phyloP scores from a whole-genome alignment of 2,329 filamentous ascomycete species.

The Aphanoascus verrucosus region DNA sequence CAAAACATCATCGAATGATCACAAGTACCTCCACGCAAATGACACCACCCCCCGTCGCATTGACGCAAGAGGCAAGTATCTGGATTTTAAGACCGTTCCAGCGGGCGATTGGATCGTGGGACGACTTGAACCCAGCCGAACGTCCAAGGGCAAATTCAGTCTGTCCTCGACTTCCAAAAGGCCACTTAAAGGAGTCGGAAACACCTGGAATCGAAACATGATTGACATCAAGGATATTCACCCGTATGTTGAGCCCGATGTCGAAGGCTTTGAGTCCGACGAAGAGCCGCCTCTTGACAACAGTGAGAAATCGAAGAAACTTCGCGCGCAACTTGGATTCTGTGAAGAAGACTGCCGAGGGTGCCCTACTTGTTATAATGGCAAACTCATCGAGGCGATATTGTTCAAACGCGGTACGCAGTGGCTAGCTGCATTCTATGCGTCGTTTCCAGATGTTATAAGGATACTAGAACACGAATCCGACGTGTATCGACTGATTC shows the following conservation, averaged over 20 bases:
- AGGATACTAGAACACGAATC: background rate
- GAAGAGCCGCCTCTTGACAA: too few relatives aligned
- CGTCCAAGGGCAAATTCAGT: background rate
- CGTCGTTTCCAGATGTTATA: slow-evolving; percentile 1
- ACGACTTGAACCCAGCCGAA: background rate
- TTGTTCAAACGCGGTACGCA: too few relatives aligned
- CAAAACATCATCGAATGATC: background rate
- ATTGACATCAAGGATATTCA: background rate
- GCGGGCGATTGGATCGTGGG: background rate
- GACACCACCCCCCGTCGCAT: background rate
- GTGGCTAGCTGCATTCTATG: background rate
- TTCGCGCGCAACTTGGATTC: too few relatives aligned
- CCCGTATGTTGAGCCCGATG: background rate
- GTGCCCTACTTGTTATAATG: too few relatives aligned
- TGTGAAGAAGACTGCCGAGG: too few relatives aligned
- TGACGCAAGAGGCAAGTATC: background rate
- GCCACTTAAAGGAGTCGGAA: background rate
- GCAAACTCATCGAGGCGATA: too few relatives aligned
- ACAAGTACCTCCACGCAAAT: slow-evolving; percentile 2
- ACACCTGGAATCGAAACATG: background rate
- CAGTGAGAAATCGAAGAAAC: too few relatives aligned
- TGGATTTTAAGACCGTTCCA: background rate
- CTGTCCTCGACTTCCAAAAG: background rate
- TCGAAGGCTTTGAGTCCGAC: background rate
- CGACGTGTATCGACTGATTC: background rate